Conservation (phyloP, 202 grass and related monocot species). For the Zoysia matrella region DNA sequence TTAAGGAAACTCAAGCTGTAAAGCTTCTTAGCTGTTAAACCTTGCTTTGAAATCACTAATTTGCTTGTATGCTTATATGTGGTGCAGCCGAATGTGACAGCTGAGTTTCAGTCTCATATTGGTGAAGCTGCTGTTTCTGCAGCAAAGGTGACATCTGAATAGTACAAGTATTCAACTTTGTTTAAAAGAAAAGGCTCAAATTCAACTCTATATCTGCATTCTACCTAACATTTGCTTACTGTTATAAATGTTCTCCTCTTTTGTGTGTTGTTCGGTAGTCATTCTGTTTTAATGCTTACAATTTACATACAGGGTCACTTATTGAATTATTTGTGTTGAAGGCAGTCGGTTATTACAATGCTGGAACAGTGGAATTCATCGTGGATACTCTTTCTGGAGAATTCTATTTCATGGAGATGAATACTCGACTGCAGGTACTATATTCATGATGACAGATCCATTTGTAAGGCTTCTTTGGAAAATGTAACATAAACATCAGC, state of each 20-base stretch:
- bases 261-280: conserved; percentile 8
- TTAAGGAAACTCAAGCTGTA: not conserved
- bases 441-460: not conserved
- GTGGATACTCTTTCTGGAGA: conserved; percentile 85
- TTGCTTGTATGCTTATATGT: conserved; percentile 2
- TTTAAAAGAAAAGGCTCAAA: not conserved
- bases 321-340: conserved; percentile 69
- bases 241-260: not conserved
- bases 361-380: conserved; percentile 98
- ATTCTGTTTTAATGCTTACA: conserved; percentile 38
- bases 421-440: conserved; percentile 91
- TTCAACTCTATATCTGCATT: conserved; percentile 10
- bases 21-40: not conserved
- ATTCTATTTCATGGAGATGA: conserved; percentile 99
- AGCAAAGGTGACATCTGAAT: conserved; percentile 68
- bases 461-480: not conserved
- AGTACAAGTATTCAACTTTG: conserved; percentile 3
- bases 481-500: not conserved
- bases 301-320: conserved; percentile 54
- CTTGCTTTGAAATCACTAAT: conserved; percentile 21
- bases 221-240: conserved; percentile 3
- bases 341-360: conserved; percentile 99
- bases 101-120: conserved; percentile 76
- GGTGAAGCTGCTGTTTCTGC: conserved; percentile 89
- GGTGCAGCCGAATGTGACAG: conserved; percentile 78